phyloP scores from a whole-genome alignment of 768 basidiomycete genomes.

The Crucibulum laeve region DNA sequence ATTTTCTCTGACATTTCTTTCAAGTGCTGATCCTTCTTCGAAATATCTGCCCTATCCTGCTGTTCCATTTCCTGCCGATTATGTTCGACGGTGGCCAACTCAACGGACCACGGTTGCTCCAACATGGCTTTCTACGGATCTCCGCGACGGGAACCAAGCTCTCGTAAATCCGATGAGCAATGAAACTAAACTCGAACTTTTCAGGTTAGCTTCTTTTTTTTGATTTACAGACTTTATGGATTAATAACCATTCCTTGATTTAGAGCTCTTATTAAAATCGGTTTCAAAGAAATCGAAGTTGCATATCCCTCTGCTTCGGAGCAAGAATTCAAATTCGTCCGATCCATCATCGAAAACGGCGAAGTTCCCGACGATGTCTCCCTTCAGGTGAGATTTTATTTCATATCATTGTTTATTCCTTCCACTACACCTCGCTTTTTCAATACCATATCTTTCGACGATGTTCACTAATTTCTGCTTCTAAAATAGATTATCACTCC shows the following conservation, averaged over 20 bases:
- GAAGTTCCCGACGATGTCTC: constrained; percentile 93
- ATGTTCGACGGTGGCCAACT: constrained; percentile 89
- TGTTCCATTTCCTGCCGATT: constrained; percentile 44
- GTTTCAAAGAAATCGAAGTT: constrained; percentile 97
- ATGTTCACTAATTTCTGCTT: not conserved
- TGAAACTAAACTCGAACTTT: constrained; percentile 86
- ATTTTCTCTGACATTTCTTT: constrained; percentile 1
- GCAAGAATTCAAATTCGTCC: constrained; percentile 91
- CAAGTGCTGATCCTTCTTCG: constrained; percentile 77
- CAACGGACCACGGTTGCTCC: constrained; percentile 66
- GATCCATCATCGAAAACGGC: constrained; percentile 78
- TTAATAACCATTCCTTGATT: not conserved
- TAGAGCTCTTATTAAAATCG: constrained; percentile 82
- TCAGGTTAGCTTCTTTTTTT: constrained; percentile 26
- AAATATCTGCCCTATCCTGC: constrained; percentile 91
- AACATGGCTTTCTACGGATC: constrained; percentile 97
- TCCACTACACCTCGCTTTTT: no score
- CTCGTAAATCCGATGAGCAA: constrained; percentile 98
- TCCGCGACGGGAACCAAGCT: constrained; percentile 96
- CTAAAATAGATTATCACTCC: constrained; percentile 84
- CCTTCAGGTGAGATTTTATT: constrained; percentile 83
- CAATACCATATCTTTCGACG: no score
- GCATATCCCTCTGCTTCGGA: constrained; percentile 98
- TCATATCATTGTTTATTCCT: no score
- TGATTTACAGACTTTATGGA: not conserved